phyloP scores from a whole-genome alignment of 1,139 yeast genomes.

The Yamadazyma jaroonii region DNA sequence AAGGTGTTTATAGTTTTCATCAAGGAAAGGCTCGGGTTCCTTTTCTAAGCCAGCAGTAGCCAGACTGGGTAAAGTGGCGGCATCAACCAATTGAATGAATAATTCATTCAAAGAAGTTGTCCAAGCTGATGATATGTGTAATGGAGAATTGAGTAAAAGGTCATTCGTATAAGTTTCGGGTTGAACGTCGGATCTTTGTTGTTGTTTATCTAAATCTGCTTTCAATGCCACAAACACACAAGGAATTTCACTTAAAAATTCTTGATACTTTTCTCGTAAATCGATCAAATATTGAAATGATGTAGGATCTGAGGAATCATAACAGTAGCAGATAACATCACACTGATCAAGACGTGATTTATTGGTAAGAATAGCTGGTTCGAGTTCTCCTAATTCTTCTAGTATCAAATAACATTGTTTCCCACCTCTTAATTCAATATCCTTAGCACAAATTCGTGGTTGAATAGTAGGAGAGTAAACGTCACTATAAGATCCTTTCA shows the following conservation, averaged over 20 bases:
- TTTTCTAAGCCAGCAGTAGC: slow-evolving; percentile 82
- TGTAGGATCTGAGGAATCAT: slow-evolving; percentile 95
- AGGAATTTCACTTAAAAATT: slow-evolving; percentile 64
- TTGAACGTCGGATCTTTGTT: slow-evolving; percentile 78
- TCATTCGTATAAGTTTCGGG: slow-evolving; percentile 84
- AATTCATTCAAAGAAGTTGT: slow-evolving; percentile 79
- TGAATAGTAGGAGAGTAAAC: slow-evolving; percentile 77
- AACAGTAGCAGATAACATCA: slow-evolving; percentile 84
- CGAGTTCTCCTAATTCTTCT: slow-evolving; percentile 87
- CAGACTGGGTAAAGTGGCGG: slow-evolving; percentile 73
- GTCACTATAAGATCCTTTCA: slow-evolving; percentile 71
- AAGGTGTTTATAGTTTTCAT: slow-evolving; percentile 46
- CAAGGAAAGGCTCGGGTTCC: slow-evolving; percentile 51
- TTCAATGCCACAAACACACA: slow-evolving; percentile 86
- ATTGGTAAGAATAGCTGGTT: slow-evolving; percentile 77
- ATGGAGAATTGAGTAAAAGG: slow-evolving; percentile 58
- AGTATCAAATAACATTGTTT: slow-evolving; percentile 89
- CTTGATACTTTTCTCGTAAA: slow-evolving; percentile 55
- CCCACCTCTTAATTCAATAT: slow-evolving; percentile 93
- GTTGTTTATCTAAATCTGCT: slow-evolving; percentile 94
- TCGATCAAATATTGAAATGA: slow-evolving; percentile 83
- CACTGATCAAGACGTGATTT: slow-evolving; percentile 72
- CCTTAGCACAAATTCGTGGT: slow-evolving; percentile 82
- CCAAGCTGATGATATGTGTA: slow-evolving; percentile 91
- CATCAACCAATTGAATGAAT: slow-evolving; percentile 83